Evolutionary conservation across 352 stramenopile genomes (phyloP), one percentile per base, ranked within the genome.

Genomic region (Pythium sp.): DNA sequence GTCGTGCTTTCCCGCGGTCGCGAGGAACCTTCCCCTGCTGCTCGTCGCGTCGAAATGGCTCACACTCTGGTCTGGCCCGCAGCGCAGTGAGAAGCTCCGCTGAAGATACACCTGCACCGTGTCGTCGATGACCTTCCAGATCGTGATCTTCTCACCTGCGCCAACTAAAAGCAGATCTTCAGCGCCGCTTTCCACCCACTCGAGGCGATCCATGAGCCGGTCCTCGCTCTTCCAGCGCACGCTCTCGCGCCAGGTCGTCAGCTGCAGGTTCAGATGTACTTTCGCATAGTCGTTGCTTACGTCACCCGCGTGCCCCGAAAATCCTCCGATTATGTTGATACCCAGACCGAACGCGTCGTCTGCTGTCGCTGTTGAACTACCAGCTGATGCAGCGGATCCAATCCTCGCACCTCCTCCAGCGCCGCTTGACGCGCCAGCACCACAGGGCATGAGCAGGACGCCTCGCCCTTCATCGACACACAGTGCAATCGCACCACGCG

Each of bases 51-150:
- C 84, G 67, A 94, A 91, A 60, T 91, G 78, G 34, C 69, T 72
- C 22, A 84, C 72, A 20, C 38, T 53, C 26, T 71, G 65, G 51
- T 64, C 67, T 7, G 67, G 47, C 2, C 26, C 58, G 15, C 47
- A 61, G 12, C 66, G 71, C 32, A 93, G 43, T 0, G 63, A 69
- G 11, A 96, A 88, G 70, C 77, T 89, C 11, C 84, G 79, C 67
- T 94, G 87, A 36, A 92, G 67, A 69, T 94, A 94, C 61, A 94
- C 76, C 26, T 90, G 77, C 28, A 89, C 88, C 0, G 84, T 80
- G 61, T 96, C 88, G 53, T 94, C 80, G 12, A 93, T 81, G 9
- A 96, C 43, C 68, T 93, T 94, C 86, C 87, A 96, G 49, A 92
- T 80, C 22, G 82, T 88, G 51, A 96, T 64, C 65, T 88, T 87